These are phyloP conservation scores for Verticillium albo-atrum DNA, from an alignment of 2,329 filamentous ascomycete genomes.

Conservation along the genomic window DNA sequence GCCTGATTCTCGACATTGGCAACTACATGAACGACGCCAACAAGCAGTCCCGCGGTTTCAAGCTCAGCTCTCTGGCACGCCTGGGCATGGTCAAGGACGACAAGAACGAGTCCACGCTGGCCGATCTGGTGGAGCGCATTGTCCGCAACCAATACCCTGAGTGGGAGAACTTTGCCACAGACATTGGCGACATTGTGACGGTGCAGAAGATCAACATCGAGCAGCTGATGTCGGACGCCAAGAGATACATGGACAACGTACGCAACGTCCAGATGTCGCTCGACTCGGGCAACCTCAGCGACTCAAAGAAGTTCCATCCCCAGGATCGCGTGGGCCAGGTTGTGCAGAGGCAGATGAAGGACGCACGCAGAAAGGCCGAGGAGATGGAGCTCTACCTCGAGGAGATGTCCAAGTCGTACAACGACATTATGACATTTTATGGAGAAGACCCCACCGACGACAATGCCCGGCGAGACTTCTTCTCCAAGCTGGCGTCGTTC, in stretches of 20 bases:
- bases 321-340: slow-evolving; percentile 91
- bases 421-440: slow-evolving; percentile 95
- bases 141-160: slow-evolving; percentile 95
- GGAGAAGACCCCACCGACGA: slow-evolving; percentile 92
- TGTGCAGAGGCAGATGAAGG: slow-evolving; percentile 93
- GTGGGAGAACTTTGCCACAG: slow-evolving; percentile 83
- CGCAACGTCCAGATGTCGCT: slow-evolving; percentile 89
- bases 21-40: slow-evolving; percentile 99
- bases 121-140: slow-evolving; percentile 92
- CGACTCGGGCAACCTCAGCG: slow-evolving; percentile 89
- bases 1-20: slow-evolving; percentile 93
- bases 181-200: slow-evolving; percentile 74
- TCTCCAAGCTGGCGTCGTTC: slow-evolving; percentile 86
- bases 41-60: slow-evolving; percentile 97
- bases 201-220: slow-evolving; percentile 94
- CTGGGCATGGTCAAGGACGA: slow-evolving; percentile 98
- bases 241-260: slow-evolving; percentile 90
- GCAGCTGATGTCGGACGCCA: slow-evolving; percentile 81
- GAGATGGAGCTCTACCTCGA: slow-evolving; percentile 92
- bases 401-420: slow-evolving; percentile 85
- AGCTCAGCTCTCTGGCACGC: slow-evolving; percentile 87
- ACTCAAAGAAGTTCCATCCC: slow-evolving; percentile 96
- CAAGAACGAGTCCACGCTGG: slow-evolving; percentile 95
- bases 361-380: slow-evolving; percentile 90
- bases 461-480: slow-evolving; percentile 91